Percentiles rank a stretch among this genome's conserved stretches.
These are phyloP conservation scores for Monosporascus cannonballus DNA, from an alignment of 2,329 filamentous ascomycete genomes.

Conservation along the genomic window DNA sequence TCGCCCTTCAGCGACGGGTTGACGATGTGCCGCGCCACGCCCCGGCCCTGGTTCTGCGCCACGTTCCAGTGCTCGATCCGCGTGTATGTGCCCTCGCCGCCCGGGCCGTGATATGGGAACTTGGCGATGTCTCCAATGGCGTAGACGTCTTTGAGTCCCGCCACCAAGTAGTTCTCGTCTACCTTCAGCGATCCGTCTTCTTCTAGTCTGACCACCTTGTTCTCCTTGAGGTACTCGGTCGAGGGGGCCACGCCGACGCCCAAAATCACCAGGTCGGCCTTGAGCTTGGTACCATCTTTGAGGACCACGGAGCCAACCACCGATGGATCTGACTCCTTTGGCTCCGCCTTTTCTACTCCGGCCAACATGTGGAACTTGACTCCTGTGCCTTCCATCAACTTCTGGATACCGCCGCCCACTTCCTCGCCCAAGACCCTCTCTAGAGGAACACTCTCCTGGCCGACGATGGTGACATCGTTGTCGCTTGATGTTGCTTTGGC, in stretches of 20 bases:
- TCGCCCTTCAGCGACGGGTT: constrained; percentile 56
- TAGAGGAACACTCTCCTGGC: constrained; percentile 80
- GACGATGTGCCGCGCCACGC: constrained; percentile 71
- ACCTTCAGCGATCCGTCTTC: constrained; percentile 81
- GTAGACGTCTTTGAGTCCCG: constrained; percentile 75
- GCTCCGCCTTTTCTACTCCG: constrained; percentile 74
- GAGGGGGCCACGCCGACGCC: constrained; percentile 85
- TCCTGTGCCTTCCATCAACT: constrained; percentile 74
- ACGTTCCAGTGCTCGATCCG: constrained; percentile 99
- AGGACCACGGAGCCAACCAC: constrained; percentile 76
- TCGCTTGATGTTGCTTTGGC: constrained; percentile 74
- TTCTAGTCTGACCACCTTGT: constrained; percentile 63
- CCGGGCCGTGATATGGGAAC: constrained; percentile 89
- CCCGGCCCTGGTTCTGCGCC: constrained; percentile 84
- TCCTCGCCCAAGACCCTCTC: constrained; percentile 78
- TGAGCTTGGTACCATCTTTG: constrained; percentile 77
- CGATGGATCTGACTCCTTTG: constrained; percentile 59
- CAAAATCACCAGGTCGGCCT: constrained; percentile 85
- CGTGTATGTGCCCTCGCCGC: constrained; percentile 63
- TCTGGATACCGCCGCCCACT: constrained; percentile 76
- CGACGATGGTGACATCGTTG: constrained; percentile 80
- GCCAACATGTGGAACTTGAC: constrained; percentile 84
- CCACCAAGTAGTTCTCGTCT: constrained; percentile 72
- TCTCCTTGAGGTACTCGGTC: constrained; percentile 74
- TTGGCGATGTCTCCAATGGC: constrained; percentile 94